phyloP scores from a whole-genome alignment of 768 basidiomycete genomes.

The Kwoniella dendrophila region DNA sequence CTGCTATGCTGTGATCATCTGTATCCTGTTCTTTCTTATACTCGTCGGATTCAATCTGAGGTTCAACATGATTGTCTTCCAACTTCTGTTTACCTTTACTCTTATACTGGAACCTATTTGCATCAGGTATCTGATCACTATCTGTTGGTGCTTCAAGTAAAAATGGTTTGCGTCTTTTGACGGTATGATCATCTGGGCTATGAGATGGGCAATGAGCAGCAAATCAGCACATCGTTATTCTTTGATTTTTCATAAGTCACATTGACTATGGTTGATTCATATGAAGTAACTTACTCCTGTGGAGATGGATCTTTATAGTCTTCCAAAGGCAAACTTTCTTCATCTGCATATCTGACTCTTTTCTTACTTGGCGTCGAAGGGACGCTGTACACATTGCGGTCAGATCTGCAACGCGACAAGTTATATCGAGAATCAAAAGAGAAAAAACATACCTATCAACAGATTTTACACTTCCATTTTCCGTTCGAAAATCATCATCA shows the following conservation, averaged over 20 bases:
- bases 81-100: constrained; percentile 62
- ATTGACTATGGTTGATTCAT: not conserved
- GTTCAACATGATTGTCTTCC: not conserved
- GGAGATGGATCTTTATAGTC: constrained; percentile 44
- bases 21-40: not conserved
- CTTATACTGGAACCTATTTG: constrained; percentile 29
- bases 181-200: constrained; percentile 17
- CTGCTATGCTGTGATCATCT: constrained; percentile 8
- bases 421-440: not conserved
- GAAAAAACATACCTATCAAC: constrained; percentile 11
- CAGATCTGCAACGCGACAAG: not conserved
- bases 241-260: not conserved
- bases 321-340: constrained; percentile 48
- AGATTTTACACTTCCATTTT: constrained; percentile 22
- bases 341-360: constrained; percentile 50
- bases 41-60: not conserved
- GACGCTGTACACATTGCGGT: constrained; percentile 4
- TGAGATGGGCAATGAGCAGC: too few relatives aligned
- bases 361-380: constrained; percentile 45
- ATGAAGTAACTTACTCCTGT: constrained; percentile 8
- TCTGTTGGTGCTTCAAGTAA: constrained; percentile 27
- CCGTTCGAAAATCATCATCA: constrained; percentile 21
- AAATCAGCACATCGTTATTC: not conserved
- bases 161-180: constrained; percentile 35
- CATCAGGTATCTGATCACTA: constrained; percentile 27